Evolutionary conservation across 768 basidiomycete species (phyloP), one percentile per base, ranked within the genome.

Genomic region (Suillus placidus): DNA sequence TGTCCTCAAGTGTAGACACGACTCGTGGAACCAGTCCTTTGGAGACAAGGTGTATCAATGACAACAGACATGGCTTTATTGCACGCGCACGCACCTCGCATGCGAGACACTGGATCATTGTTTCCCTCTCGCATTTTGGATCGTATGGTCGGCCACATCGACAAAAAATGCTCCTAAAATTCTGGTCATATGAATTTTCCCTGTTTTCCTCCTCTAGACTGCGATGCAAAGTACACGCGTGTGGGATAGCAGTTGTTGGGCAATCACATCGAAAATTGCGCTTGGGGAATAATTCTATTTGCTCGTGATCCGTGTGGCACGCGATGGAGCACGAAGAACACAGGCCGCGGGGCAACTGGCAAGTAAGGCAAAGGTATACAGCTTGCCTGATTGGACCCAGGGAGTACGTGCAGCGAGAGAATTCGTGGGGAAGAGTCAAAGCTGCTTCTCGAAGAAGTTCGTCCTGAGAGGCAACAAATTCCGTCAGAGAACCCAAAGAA

Each of bases 21-120:
- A 94, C 79, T 95, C 93, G 70, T 95, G 93, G 76, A 88, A 95
- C 93, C 93, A 95, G 72, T 95, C 93, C 92, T 94, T 67, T 54
- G 63, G 40, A 43, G 35, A 61, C 67, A 56, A 38, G 14, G 40
- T 8, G 35, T 8, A 47, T 68, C 45, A 55, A 66, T 47, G 63
- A 42, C 38, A 58, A 18, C 30, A 20, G 32, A 34, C 37, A 69
- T n/a, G 32, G 8, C 37, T 61, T 40, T 13, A 38, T 18, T 7
- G 4, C 34, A 58, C 43, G 64, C 26, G 32, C 8, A 61, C 45
- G 64, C 68, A 94, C 93, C 84, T 95, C 93, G 76, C 93, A 95
- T 20, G 87, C 80, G 61, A 94, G 77, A 74, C 93, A 95, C 78
- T 95, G 93, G 37, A 94, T 89, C 93, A 95, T 95, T 3, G 92